Evolutionary conservation across 2,329 filamentous ascomycete species (phyloP).

Genomic region (Lasiodiplodia citricola): DNA sequence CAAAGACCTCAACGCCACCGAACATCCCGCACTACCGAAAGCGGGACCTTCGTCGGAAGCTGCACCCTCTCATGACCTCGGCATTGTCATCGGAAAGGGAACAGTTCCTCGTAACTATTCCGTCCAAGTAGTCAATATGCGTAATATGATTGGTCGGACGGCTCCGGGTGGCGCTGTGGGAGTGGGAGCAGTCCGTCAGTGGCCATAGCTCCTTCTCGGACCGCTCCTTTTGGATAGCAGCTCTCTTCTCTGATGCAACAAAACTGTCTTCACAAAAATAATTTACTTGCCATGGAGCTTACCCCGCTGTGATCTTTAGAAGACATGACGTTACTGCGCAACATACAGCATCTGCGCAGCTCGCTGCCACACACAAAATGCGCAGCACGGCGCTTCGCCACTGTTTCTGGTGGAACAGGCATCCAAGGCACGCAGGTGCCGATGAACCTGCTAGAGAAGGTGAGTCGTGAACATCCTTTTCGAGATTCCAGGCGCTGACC

Average conservation of each 20-base stretch:
- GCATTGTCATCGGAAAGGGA: not conserved
- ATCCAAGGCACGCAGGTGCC: not conserved
- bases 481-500: not conserved
- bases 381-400: not conserved
- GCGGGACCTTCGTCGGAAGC: not conserved
- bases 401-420: not conserved
- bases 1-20: no score
- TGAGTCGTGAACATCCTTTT: not conserved
- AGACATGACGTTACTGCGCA: not conserved
- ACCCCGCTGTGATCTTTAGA: not conserved
- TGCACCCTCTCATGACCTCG: not conserved
- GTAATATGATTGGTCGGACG: not conserved
- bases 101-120: not conserved
- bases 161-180: not conserved
- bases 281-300: not conserved
- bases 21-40: no score
- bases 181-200: not conserved
- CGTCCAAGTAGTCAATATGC: not conserved
- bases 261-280: not conserved
- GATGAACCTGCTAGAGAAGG: not conserved
- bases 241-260: not conserved
- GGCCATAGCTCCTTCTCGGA: slow-evolving; percentile 2
- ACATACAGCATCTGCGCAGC: not conserved
- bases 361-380: not conserved
- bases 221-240: not conserved